Base-by-base conservation (phyloP, 1,284 basidiomycete genomes). In the Butyriboletus appendiculatus region DNA sequence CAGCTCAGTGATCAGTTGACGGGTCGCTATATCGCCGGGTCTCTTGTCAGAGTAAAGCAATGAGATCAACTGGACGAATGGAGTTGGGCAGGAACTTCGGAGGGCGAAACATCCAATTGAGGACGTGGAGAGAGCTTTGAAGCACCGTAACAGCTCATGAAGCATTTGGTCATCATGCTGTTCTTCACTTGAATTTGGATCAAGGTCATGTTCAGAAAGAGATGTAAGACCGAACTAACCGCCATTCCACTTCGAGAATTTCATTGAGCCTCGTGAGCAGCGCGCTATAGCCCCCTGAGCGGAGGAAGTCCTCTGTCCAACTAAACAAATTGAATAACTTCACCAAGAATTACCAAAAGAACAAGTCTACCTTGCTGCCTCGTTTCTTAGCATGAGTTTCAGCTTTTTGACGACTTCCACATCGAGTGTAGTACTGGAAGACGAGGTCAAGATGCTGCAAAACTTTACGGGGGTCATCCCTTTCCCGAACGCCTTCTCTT, bases 11-110 rank as follows among this genome's bases (percentile, higher is more conserved):
- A 99, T 94, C 48, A 98, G 81, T 66, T 96, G 94, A 38, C 96
- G 85, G 5, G 92, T 91, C 2, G 85, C 80, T 3, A 98, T 79
- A 50, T 99, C 96, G 39, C 96, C 96, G 0, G 96, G 96, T 68
- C 95, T 96, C 77, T 98, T 98, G 75, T 98, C 96, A 1, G 94
- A 96, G 73, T 93, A 98, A 4, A 99, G 79, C 4, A 99, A 80
- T 4, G 84, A 76, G 14, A 94, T 80, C 10, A 99, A 79, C 55
- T 93, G 88, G 1, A 81, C 77, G 68, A 94, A 98, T 0, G 97
- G 97, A 0, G 86, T 84, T 0, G 96, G 95, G 49, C 88, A 89
- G 24, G 85, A 85, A 57, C 83, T 87, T 12, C 92, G 86, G 3
- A 99, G 81, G 1, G 95, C 94, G 30, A 82, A 82, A 63, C 84